Evolutionary conservation across 352 stramenopile genomes (phyloP), one percentile per base, ranked within the genome.

Genomic region (Pythium sp.): DNA sequence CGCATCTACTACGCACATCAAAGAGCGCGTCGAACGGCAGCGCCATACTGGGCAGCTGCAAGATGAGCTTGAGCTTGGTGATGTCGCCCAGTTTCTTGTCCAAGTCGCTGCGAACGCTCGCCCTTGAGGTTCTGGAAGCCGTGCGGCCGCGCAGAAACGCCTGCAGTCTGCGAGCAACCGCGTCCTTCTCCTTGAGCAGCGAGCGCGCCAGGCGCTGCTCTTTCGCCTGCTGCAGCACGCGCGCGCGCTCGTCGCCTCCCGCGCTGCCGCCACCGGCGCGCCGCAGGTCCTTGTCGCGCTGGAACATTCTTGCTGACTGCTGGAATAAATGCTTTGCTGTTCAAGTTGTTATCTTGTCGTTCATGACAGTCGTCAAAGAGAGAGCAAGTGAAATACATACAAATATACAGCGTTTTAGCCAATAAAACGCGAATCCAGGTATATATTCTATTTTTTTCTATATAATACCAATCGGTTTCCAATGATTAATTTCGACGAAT

Each of bases 61-160:
- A 64, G 69, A 92, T 68, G 9, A 30, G 47, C 72, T 90, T 82
- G 18, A 92, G 73, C 1, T 76, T 77, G 24, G 64, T 58, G 41
- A 92, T 83, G 65, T 92, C 84, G 2, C 67, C 72, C 53, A 86
- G 20, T 66, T 92, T 92, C 53, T 80, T 71, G 58, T 83, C 73
- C 22, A 89, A 76, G n/a, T 87, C 79, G 12, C 57, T 64, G 22
- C 75, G 76, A 5, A 72, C 41, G 12, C 56, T 30, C 1, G 30
- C 61, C 4, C 69, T 62, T 12, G 72, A 14, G 15, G 61, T 43
- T 28, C 64, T 65, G 38, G 77, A 71, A 28, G 58, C 65, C n/a
- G 78, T 28, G n/a, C 77, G 74, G 0, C 73, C 73, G 34, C 77
- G 77, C 18, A 73, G 41, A 26, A 92, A 85, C n/a, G 72, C 67